Base-by-base conservation (phyloP, 2,329 filamentous ascomycete species). In the Alternaria alternata region DNA sequence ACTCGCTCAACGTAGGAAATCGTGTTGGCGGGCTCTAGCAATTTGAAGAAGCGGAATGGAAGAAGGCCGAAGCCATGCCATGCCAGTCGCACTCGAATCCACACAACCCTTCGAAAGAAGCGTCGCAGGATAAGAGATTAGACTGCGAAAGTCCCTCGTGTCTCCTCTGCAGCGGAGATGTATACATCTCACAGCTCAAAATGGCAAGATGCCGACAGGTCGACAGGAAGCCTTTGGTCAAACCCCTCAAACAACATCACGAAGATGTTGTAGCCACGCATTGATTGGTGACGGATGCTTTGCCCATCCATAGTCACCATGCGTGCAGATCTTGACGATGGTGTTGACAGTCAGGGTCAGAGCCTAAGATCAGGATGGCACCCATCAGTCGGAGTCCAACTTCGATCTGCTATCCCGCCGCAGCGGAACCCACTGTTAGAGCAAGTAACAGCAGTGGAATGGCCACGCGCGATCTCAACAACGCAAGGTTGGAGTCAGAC, bases 1-100 rank as follows among this genome's bases (percentile, higher is more conserved):
- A 80, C 78, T 79, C 69, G 72, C 68, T 70, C 66, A 75, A 66
- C 77, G 74, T 76, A 62, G 66, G 54, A 65, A 71, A 71, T 67
- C 76, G 70, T 73, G 71, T 67, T 64, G 77, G 67, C 72, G 70
- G 74, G 78, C 78, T 80, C 78, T 80, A 80, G 78, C 78, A 74
- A 75, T 75, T 73, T 73, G 49, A 76, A 69, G 75, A 77, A 78
- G 78, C 77, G 62, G 64, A 70, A 62, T 34, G 36, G 28, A 46
- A 57, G 22, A 47, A 16, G 18, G 47, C 28, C 42, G 30, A 36
- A 38, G 22, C 16, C 41, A 24, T 18, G 41, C 44, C 20, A 16
- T 24, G 3, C 12, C 20, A 42, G 39, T 42, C 20, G 7, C 14
- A 3, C 39, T 24, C 20, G 4, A 16, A 42, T 42, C 39, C 39